Base-by-base conservation (phyloP, 306 rosid species). In the Trifolium repens region DNA sequence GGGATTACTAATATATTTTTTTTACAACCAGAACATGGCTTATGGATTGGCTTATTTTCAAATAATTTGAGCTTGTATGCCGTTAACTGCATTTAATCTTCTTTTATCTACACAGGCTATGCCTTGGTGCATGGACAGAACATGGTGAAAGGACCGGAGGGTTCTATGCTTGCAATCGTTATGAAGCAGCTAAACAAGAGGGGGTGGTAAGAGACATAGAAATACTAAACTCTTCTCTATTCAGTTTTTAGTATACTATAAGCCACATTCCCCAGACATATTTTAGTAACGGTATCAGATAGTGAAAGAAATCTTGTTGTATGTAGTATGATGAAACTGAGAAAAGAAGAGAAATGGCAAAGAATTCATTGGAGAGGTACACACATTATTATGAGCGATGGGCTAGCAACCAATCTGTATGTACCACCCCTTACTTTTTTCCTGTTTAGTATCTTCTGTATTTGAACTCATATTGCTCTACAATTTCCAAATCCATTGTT, bases 341-440 rank as follows among this genome's bases (percentile, higher is more conserved):
- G 84, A 90, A 83, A 81, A 88, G 98, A 81, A 87, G 97, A 81
- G 98, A 94, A 85, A 94, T 94, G 98, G 98, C 98, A 52, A 94
- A 94, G 86, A 94, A 94, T 71, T 94, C 97, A 12, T 88, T 94
- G 84, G 98, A 94, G 93, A 88, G 97, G 82, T 94, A 94, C 83
- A 91, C 98, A 35, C 98, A 94, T 86, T 94, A 94, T 80, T 94
- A 94, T 73, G 98, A 94, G 88, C 93, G 98, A 59, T 94, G 98
- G 98, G 98, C 98, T 46, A 94, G 96, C 82, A 94, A 94, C 72
- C 98, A 94, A 85, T 91, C 89, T 79, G 97, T 94, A 94, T 14
- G 90, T 72, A 44, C 67, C 16, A 34, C 62, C 71, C 15, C 32
- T 43, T 62, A 27, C 58, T 75, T 86, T 86, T 22, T 40, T 26